phyloP scores from a whole-genome alignment of 2,329 filamentous ascomycete species.

The Arthrocladium fulminans region DNA sequence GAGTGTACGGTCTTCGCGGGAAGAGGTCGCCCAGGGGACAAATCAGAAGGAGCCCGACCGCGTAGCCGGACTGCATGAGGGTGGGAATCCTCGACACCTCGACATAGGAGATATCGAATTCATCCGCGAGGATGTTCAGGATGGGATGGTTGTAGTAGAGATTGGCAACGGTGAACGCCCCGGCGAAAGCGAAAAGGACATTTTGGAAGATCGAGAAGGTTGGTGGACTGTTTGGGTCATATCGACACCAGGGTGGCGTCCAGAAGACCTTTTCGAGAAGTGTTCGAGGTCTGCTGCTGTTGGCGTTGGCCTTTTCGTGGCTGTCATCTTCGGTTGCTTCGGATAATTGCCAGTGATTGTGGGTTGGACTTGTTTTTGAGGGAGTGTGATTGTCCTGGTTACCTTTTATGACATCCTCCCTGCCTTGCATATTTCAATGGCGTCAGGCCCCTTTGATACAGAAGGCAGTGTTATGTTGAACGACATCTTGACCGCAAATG shows the following conservation, averaged over 20 bases:
- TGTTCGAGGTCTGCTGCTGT: background rate
- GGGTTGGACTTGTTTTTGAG: background rate
- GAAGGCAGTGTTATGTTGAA: background rate
- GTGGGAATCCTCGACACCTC: slow-evolving; percentile 61
- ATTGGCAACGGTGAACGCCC: slow-evolving; percentile 65
- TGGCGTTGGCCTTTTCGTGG: background rate
- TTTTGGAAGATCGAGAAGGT: slow-evolving; percentile 61
- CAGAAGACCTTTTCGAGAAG: slow-evolving; percentile 38
- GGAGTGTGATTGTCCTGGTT: background rate
- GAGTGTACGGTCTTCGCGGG: slow-evolving; percentile 55
- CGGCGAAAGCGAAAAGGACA: slow-evolving; percentile 34
- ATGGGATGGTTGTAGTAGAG: slow-evolving; percentile 76
- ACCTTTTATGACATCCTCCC: background rate
- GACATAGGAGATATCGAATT: slow-evolving; percentile 63
- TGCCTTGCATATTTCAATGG: background rate
- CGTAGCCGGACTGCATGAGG: slow-evolving; percentile 71
- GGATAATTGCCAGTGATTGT: background rate
- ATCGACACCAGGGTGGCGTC: slow-evolving; percentile 59
- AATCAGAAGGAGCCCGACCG: slow-evolving; percentile 61
- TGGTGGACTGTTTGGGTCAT: slow-evolving; percentile 56
- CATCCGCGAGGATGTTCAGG: slow-evolving; percentile 61
- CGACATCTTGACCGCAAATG: background rate
- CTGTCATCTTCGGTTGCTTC: background rate
- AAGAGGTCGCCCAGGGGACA: slow-evolving; percentile 67
- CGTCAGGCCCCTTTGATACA: background rate